Evolutionary conservation across 2,329 filamentous ascomycete species (phyloP), one percentile per base, ranked within the genome.

Genomic region (Leptographium galeiforme): DNA sequence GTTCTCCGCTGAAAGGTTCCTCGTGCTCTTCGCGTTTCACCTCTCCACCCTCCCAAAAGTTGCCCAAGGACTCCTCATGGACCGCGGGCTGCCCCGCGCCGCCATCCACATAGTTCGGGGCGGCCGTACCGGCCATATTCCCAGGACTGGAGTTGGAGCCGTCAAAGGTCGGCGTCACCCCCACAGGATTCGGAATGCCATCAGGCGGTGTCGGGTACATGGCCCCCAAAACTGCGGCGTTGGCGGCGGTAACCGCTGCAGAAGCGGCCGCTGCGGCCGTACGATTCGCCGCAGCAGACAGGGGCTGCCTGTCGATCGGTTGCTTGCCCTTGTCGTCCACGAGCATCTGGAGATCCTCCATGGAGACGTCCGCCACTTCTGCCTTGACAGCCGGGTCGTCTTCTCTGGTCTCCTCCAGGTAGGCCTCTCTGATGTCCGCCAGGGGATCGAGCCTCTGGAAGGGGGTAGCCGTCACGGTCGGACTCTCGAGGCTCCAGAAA

Each of bases 151-250:
- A 76, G 2, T 70, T 68, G 2, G 70, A 71, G 6, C 73, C 75
- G 54, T 84, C 80, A 52, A 81, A 71, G 2, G 76, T 76, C 5
- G 78, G 76, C 0, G 77, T 78, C 8, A 75, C 70, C 4, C 73
- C 79, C 11, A 73, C 66, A 2, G 68, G 66, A 51, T 73, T 72
- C 43, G 80, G 79, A 18, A 83, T 67, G 14, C 74, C 82, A 62
- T 87, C 84, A 12, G 84, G 84, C 2, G 84, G 84, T 7, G 84
- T 88, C 10, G 82, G 84, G 62, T 88, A 87, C 66, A 87, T 80
- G 2, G 77, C 74, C 44, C 77, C 76, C 30, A 71, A 67, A 8
- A 57, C 55, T 8, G 59, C 56, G 7, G 56, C 67, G 8, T 69
- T 56, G 43, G 67, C 71, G 6, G 52, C 43, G 2, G 50, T 43